A percentile compares a stretch with the other conserved stretches of the same genome.
Evolutionary conservation across 139 green algal genomes (phyloP).

Genomic region (Coccomyxa sp.): DNA sequence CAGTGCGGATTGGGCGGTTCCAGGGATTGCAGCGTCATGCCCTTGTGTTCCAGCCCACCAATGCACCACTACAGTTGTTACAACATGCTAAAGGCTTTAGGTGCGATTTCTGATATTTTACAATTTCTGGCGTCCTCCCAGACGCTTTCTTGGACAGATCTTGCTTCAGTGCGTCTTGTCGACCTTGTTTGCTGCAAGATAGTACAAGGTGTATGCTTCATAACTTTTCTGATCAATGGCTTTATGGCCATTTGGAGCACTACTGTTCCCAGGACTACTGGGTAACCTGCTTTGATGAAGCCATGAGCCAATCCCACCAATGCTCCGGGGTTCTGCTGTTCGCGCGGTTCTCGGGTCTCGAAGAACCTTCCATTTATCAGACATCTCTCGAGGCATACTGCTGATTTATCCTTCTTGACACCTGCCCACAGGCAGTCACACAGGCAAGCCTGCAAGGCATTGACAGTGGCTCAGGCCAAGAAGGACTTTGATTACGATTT

Average conservation of each 20-base stretch:
- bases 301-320: too few species aligned
- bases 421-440: neutral
- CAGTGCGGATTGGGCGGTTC: neutral
- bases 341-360: too few species aligned
- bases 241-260: neutral
- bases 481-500: constrained; percentile 94
- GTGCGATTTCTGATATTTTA: neutral
- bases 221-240: neutral
- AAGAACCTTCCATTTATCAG: neutral
- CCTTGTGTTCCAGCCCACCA: neutral
- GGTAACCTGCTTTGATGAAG: too few species aligned
- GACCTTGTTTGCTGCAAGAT: neutral
- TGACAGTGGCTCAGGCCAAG: neutral
- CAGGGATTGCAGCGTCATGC: neutral
- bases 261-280: too few species aligned
- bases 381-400: neutral
- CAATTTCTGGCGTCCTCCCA: neutral
- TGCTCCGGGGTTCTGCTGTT: too few species aligned
- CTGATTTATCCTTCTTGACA: too few species aligned
- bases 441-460: neutral
- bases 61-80: neutral
- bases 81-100: neutral
- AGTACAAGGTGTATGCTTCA: neutral
- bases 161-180: too few species aligned
- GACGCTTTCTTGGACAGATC: too few species aligned